Evolutionary conservation across 2,329 filamentous ascomycete genomes (phyloP).

Genomic region (Ophiosphaerella narmari): DNA sequence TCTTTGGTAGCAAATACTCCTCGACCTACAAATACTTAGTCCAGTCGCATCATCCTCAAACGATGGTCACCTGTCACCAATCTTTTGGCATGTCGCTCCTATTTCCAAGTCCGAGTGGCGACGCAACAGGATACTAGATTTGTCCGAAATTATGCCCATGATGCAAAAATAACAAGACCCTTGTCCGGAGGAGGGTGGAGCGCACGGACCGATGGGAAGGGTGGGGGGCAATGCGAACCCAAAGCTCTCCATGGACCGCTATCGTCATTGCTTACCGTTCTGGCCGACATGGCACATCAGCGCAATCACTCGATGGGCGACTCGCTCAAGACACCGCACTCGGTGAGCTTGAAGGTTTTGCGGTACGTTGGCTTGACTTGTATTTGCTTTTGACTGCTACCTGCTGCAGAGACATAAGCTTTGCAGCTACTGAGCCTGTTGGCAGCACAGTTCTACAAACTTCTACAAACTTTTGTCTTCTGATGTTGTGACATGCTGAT

Average conservation of each 20-base stretch:
- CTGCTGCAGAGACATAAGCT: no score
- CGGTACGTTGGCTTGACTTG: slow-evolving; percentile 63
- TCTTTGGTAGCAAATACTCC: slow-evolving; percentile 56
- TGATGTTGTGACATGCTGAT: slow-evolving; percentile 51
- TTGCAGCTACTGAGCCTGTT: no score
- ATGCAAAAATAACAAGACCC: no score
- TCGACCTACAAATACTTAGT: slow-evolving; percentile 48
- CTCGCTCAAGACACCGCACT: slow-evolving; percentile 65
- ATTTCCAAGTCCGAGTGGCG: slow-evolving; percentile 51
- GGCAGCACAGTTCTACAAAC: not conserved
- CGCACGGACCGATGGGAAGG: slow-evolving; percentile 1
- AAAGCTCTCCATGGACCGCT: slow-evolving; percentile 5
- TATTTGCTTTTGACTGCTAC: no score
- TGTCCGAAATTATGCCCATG: slow-evolving; percentile 8
- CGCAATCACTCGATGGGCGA: slow-evolving; percentile 46
- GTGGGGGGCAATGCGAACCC: slow-evolving; percentile 6
- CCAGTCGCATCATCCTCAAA: slow-evolving; percentile 1
- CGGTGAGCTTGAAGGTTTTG: slow-evolving; percentile 80
- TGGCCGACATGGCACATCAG: slow-evolving; percentile 43
- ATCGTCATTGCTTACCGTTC: slow-evolving; percentile 3
- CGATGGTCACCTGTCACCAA: slow-evolving; percentile 21
- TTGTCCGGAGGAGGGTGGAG: no score
- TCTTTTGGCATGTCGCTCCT: slow-evolving; percentile 58
- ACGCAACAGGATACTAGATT: slow-evolving; percentile 39
- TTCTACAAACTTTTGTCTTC: not conserved